Base-by-base conservation (phyloP, 2,329 filamentous ascomycete species). In the Thelonectria olida region DNA sequence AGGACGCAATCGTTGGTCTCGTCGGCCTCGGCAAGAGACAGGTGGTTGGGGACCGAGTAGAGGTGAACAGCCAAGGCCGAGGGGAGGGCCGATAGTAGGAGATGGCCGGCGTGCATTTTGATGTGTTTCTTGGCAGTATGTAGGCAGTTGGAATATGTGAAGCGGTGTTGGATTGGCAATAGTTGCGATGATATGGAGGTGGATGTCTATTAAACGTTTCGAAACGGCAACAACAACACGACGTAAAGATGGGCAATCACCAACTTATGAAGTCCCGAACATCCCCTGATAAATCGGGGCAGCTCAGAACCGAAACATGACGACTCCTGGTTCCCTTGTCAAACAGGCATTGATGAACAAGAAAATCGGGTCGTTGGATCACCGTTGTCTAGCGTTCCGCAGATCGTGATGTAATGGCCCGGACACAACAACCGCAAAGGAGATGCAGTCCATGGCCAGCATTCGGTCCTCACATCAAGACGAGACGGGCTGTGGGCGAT, bases 1-100 rank as follows among this genome's bases (percentile, higher is more conserved):
- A 81, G 70, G 27, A 68, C 68, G 66, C 80, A 82, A 52, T 64
- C 62, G 19, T 70, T 63, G 10, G 67, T 62, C 27, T 65, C 58
- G 36, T 70, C 65, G 12, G 67, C 60, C 20, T 73, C 73, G 39
- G 63, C 62, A 22, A 67, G 61, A n/a, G 67, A 50, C 9, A 78
- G 64, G 15, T 54, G 62, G 8, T 67, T 55, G 17, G 74, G 72
- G 15, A 73, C 65, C 7, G 62, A 47, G 63, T 78, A 77, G 25
- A 68, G 64, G 36, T 71, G 64, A 10, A 62, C 57, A 4, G 69
- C 68, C 51, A 64, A 65, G 12, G 60, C 67, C 1, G 62, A 53
- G 10, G 72, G 67, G 44, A 74, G 44, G 31, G 64, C 57, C 34
- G 70, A 67, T 8, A 73, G 54, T 44, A 71, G 53, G 45, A 73